These are phyloP conservation scores for Nicotiana tabacum DNA, from an alignment of 257 asterid species.

Conservation along the genomic window DNA sequence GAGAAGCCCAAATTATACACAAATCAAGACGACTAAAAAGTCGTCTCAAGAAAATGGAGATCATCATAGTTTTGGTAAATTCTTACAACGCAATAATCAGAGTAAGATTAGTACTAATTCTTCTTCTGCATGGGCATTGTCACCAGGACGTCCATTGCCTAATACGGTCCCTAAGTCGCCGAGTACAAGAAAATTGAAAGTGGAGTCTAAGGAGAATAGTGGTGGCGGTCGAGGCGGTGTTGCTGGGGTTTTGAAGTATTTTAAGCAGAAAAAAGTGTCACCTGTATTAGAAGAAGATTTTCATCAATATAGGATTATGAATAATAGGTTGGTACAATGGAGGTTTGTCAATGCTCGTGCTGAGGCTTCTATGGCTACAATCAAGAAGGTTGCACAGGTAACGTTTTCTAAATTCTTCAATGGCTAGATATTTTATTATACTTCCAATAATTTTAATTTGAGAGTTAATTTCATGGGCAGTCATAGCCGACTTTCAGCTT, in stretches of 20 bases:
- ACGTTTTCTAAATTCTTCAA: background rate
- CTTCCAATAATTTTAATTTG: too few relatives aligned
- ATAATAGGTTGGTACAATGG: conserved; percentile 74
- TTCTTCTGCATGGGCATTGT: conserved; percentile 86
- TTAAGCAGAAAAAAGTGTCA: conserved; percentile 50
- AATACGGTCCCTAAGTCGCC: conserved; percentile 31
- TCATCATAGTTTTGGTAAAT: conserved; percentile 21
- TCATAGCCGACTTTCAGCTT: too few relatives aligned
- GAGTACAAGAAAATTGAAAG: conserved; percentile 19
- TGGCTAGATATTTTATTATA: background rate
- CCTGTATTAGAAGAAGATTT: conserved; percentile 47
- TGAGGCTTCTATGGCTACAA: conserved; percentile 39
- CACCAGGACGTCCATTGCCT: conserved; percentile 49
- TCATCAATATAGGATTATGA: conserved; percentile 48
- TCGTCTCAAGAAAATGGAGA: conserved; percentile 23
- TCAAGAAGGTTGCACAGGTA: conserved; percentile 51
- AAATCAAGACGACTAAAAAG: background rate
- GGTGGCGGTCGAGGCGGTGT: conserved; percentile 19
- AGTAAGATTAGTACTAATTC: conserved; percentile 26
- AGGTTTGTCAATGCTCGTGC: conserved; percentile 73
- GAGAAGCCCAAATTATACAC: background rate
- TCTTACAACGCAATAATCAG: conserved; percentile 29
- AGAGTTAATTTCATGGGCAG: too few relatives aligned
- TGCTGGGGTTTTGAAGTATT: conserved; percentile 46
- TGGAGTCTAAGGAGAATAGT: conserved; percentile 22